A percentile compares a stretch with the other conserved stretches of the same genome.
Conservation (phyloP, 306 rosid genomes). For the Begonia loranthoides region DNA sequence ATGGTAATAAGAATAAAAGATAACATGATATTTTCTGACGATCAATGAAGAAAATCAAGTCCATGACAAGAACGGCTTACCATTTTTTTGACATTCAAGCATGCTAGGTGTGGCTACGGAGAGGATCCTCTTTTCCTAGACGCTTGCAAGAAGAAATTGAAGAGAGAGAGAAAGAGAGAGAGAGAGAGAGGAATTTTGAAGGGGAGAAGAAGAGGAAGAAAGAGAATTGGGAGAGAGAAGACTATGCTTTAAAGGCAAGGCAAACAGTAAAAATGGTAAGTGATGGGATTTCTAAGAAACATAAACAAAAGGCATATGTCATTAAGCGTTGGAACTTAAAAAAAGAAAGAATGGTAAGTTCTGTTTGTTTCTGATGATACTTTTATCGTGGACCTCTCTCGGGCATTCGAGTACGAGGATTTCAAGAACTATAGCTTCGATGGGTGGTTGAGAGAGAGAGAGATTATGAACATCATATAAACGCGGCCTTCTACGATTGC, state of each 20-base stretch:
- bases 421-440: too few relatives aligned
- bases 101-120: background rate
- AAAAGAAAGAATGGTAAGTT: too few relatives aligned
- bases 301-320: too few relatives aligned
- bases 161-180: background rate
- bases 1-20: background rate
- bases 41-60: too few relatives aligned
- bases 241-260: background rate
- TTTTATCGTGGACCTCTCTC: too few relatives aligned
- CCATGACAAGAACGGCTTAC: background rate
- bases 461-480: background rate
- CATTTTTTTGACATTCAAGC: background rate
- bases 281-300: too few relatives aligned
- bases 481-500: constrained; percentile 29
- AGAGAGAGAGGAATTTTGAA: background rate
- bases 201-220: background rate
- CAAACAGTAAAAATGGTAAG: background rate
- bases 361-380: too few relatives aligned
- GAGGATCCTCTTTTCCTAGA: background rate
- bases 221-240: background rate
- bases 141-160: background rate
- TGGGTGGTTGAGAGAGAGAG: constrained; percentile 1
- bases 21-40: too few relatives aligned
- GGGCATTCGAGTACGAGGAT: too few relatives aligned
- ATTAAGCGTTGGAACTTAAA: too few relatives aligned